Percentiles rank a stretch among this genome's conserved stretches.
Conservation (phyloP, 148 eudicot genomes). For the Diospyros kaki region DNA sequence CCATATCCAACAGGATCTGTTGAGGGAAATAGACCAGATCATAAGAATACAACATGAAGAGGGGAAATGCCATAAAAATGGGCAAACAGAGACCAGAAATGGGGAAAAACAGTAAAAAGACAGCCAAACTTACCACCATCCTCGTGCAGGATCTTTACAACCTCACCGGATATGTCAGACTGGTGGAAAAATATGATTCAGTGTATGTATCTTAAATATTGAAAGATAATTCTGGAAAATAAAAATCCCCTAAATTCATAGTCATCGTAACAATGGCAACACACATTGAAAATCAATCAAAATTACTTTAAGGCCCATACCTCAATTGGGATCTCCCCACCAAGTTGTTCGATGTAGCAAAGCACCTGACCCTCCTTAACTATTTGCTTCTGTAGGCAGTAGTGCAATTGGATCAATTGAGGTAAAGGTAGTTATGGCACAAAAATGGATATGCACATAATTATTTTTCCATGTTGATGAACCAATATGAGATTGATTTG, state of each 20-base stretch:
- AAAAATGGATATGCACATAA: background rate
- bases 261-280: background rate
- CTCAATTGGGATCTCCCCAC: slow-evolving; percentile 74
- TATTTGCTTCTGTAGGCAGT: slow-evolving; percentile 52
- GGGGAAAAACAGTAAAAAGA: background rate
- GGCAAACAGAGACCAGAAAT: background rate
- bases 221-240: background rate
- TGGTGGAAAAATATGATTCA: slow-evolving; percentile 26
- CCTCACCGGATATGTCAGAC: slow-evolving; percentile 79
- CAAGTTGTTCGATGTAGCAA: slow-evolving; percentile 89
- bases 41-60: background rate
- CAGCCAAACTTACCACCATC: slow-evolving; percentile 66
- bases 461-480: background rate
- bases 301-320: slow-evolving; percentile 26
- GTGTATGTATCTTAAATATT: background rate
- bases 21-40: slow-evolving; percentile 2
- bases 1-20: slow-evolving; percentile 85
- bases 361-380: slow-evolving; percentile 92
- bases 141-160: slow-evolving; percentile 60
- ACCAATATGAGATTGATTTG: background rate
- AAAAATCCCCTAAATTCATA: background rate
- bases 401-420: slow-evolving; percentile 5
- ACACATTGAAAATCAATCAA: background rate
- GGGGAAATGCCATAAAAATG: background rate
- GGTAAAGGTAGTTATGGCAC: background rate